phyloP scores from a whole-genome alignment of 139 green algal genomes.

The Chlorella vulgaris region DNA sequence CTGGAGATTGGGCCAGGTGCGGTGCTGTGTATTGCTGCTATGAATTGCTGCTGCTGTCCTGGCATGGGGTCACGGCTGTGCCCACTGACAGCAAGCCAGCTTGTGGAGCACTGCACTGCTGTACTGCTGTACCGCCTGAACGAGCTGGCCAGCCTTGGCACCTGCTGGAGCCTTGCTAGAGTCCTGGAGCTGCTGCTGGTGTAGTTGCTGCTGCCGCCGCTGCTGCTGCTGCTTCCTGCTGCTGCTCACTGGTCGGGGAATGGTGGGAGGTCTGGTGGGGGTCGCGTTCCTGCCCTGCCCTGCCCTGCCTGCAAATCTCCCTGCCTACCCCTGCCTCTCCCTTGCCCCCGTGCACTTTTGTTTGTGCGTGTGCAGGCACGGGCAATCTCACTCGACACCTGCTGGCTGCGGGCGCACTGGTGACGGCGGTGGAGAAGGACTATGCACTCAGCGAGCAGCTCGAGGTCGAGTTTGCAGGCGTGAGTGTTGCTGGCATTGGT shows the following conservation, averaged over 20 bases:
- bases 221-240: too few relatives aligned
- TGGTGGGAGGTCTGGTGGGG: too few relatives aligned
- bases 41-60: slow-evolving; percentile 10
- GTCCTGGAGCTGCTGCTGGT: too few relatives aligned
- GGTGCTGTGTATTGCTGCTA: neutral
- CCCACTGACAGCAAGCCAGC: neutral
- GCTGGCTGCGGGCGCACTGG: slow-evolving; percentile 64
- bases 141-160: too few relatives aligned
- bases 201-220: too few relatives aligned
- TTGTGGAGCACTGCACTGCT: too few relatives aligned
- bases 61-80: neutral
- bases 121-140: too few relatives aligned
- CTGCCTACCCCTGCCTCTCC: neutral
- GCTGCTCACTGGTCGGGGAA: too few relatives aligned
- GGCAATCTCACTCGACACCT: slow-evolving; percentile 83
- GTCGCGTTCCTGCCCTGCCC: too few relatives aligned
- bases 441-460: slow-evolving; percentile 64
- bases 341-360: neutral
- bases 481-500: neutral
- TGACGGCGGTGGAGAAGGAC: slow-evolving; percentile 96
- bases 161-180: too few relatives aligned
- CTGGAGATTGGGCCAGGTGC: slow-evolving; percentile 88
- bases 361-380: slow-evolving; percentile 59
- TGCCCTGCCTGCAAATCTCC: too few relatives aligned
- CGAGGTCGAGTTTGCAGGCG: slow-evolving; percentile 49